phyloP scores from a whole-genome alignment of 1,139 yeast species.

The Magnusiomyces fungicola region DNA sequence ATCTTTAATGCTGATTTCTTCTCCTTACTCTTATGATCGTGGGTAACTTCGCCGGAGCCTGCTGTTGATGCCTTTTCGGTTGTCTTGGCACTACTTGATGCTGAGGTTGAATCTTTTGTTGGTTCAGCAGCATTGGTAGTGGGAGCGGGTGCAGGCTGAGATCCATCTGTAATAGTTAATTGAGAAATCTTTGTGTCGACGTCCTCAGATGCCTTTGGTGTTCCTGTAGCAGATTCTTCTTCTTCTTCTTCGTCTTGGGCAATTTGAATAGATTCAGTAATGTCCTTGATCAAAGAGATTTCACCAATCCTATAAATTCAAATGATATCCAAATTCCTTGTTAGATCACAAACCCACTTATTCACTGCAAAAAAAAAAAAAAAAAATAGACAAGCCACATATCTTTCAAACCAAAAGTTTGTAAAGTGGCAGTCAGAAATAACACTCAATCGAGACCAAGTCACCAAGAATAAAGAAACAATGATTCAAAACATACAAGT shows the following conservation, averaged over 20 bases:
- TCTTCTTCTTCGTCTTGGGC: conserved; percentile 75
- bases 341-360: no score
- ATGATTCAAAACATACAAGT: conserved; percentile 34
- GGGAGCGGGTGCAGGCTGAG: background rate
- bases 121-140: conserved; percentile 4
- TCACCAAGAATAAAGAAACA: background rate
- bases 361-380: conserved; percentile 9
- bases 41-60: conserved; percentile 12
- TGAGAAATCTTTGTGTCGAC: conserved; percentile 6
- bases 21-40: conserved; percentile 27
- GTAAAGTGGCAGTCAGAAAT: background rate
- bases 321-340: background rate
- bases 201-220: conserved; percentile 9
- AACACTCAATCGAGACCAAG: no score
- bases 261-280: conserved; percentile 64
- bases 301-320: conserved; percentile 56
- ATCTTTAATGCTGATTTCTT: conserved; percentile 36
- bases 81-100: background rate
- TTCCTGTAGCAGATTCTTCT: conserved; percentile 38
- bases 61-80: conserved; percentile 6
- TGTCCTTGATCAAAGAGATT: conserved; percentile 72
- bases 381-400: no score
- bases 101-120: background rate
- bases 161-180: conserved; percentile 1
- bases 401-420: background rate